Evolutionary conservation across 176 grass and related monocot genomes (phyloP).

Genomic region (Triticum urartu): DNA sequence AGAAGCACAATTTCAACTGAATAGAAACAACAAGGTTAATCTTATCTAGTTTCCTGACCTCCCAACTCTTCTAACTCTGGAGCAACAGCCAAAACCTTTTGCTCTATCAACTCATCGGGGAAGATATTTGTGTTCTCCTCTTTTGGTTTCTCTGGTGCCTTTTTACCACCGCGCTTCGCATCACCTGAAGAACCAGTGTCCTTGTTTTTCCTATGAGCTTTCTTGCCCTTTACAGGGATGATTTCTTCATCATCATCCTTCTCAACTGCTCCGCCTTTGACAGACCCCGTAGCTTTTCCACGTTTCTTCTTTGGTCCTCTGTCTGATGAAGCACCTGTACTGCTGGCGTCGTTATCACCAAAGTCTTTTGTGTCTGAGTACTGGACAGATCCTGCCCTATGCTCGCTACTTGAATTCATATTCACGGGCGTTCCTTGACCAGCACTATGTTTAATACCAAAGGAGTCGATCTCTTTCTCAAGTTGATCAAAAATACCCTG

Average conservation of each 20-base stretch:
- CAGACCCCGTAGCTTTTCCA: slow-evolving; percentile 62
- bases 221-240: slow-evolving; percentile 81
- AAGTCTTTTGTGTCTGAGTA: slow-evolving; percentile 59
- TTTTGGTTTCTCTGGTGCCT: slow-evolving; percentile 68
- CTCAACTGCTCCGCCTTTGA: slow-evolving; percentile 56
- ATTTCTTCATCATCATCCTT: slow-evolving; percentile 81
- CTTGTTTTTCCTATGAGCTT: slow-evolving; percentile 84
- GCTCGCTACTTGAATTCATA: slow-evolving; percentile 31
- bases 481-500: slow-evolving; percentile 77
- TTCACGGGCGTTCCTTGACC: slow-evolving; percentile 38
- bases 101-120: slow-evolving; percentile 76
- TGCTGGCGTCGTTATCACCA: slow-evolving; percentile 55
- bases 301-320: slow-evolving; percentile 85
- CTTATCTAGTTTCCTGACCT: slow-evolving; percentile 58
- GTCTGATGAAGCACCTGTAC: slow-evolving; percentile 60
- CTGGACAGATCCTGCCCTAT: slow-evolving; percentile 49
- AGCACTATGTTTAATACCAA: slow-evolving; percentile 51
- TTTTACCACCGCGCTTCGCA: slow-evolving; percentile 56
- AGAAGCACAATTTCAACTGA: slow-evolving; percentile 6
- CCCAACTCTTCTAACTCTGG: slow-evolving; percentile 83
- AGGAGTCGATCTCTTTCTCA: slow-evolving; percentile 80
- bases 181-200: slow-evolving; percentile 58
- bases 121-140: slow-evolving; percentile 64
- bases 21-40: slow-evolving; percentile 18
- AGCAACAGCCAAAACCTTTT: slow-evolving; percentile 70